phyloP scores from a whole-genome alignment of 768 basidiomycete genomes.

The Kwoniella dendrophila region DNA sequence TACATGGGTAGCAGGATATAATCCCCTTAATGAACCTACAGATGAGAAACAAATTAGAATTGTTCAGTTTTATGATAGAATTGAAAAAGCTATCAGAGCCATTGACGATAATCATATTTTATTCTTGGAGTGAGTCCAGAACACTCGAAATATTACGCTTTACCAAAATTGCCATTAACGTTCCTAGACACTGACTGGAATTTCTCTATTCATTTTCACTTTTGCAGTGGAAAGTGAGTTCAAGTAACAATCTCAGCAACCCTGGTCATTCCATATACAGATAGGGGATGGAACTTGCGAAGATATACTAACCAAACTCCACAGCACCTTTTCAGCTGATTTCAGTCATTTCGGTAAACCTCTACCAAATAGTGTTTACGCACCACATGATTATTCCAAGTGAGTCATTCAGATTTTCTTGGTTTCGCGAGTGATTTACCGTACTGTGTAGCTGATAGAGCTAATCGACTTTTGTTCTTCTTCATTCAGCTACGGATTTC shows the following conservation, averaged over 20 bases:
- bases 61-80: slow-evolving; percentile 68
- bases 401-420: too few relatives aligned
- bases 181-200: too few relatives aligned
- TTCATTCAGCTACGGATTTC: slow-evolving; percentile 66
- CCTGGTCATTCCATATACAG: too few relatives aligned
- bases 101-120: slow-evolving; percentile 72
- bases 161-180: too few relatives aligned
- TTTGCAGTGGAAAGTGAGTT: slow-evolving; percentile 36
- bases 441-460: too few relatives aligned
- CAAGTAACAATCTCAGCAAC: not conserved
- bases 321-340: slow-evolving; percentile 71
- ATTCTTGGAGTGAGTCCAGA: slow-evolving; percentile 68
- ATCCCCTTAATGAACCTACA: slow-evolving; percentile 81
- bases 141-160: not conserved
- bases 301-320: too few relatives aligned
- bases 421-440: too few relatives aligned
- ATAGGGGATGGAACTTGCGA: too few relatives aligned
- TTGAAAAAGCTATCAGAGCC: slow-evolving; percentile 70
- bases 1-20: slow-evolving; percentile 83
- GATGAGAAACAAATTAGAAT: slow-evolving; percentile 70
- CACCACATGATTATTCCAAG: slow-evolving; percentile 73
- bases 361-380: slow-evolving; percentile 72
- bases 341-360: slow-evolving; percentile 60
- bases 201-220: too few relatives aligned
- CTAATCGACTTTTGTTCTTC: not conserved